These are phyloP conservation scores for Gonapodya sp. DNA, from an alignment of 192 early-diverging fungal genomes.

Conservation along the genomic window DNA sequence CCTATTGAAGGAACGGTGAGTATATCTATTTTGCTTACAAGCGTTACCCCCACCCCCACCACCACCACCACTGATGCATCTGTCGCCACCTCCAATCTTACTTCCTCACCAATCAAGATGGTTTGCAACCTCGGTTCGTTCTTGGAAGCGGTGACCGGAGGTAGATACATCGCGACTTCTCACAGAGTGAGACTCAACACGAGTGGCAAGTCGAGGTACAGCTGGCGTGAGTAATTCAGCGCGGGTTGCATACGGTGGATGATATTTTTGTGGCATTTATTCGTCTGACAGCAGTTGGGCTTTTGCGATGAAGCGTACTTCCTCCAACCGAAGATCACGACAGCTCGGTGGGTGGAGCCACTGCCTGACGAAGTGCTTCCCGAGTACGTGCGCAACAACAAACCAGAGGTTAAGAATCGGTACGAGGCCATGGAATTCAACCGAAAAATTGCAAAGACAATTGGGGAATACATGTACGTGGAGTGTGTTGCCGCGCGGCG, in stretches of 20 bases:
- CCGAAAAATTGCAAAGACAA: not conserved
- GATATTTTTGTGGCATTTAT: not conserved
- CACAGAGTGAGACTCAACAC: slow-evolving; percentile 7
- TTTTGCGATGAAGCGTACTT: not conserved
- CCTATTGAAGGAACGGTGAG: not conserved
- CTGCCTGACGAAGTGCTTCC: slow-evolving; percentile 6
- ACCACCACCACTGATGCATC: no score
- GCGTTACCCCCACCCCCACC: no score
- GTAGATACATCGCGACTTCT: not conserved
- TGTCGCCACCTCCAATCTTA: no score
- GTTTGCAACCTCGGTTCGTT: not conserved
- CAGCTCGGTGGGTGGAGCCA: not conserved
- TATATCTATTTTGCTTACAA: no score
- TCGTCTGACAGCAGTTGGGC: not conserved
- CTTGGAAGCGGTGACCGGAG: not conserved
- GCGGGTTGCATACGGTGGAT: not conserved
- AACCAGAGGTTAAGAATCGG: not conserved
- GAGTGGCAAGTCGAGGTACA: not conserved
- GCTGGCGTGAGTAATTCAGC: not conserved
- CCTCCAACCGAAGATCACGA: not conserved
- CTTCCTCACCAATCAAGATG: no score
- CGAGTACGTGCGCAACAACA: not conserved
- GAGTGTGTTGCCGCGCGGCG: not conserved
- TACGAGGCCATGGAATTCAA: slow-evolving; percentile 6
- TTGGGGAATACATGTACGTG: slow-evolving; percentile 1